Evolutionary conservation across 306 rosid genomes (phyloP).

Genomic region (Hylodesmum podocarpum): DNA sequence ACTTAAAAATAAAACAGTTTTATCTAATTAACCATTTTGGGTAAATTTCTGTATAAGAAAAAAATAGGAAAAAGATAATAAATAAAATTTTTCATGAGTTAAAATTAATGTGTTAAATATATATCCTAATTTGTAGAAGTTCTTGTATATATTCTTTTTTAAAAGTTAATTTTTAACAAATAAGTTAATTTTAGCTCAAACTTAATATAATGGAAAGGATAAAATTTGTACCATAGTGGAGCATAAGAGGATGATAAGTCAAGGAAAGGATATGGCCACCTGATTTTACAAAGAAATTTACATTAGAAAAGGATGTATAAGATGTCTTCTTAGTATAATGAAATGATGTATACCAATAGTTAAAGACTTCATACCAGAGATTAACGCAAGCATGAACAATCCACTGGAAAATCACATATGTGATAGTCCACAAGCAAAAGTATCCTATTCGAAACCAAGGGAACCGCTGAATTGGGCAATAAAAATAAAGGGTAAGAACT

Average conservation of each 20-base stretch:
- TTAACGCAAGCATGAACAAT: conserved; percentile 71
- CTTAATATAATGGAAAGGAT: background rate
- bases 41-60: too few relatives aligned
- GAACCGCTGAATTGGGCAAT: conserved; percentile 53
- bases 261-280: conserved; percentile 99
- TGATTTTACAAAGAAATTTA: conserved; percentile 34
- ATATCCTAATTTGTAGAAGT: too few relatives aligned
- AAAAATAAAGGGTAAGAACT: background rate
- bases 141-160: too few relatives aligned
- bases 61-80: too few relatives aligned
- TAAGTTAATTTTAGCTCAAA: too few relatives aligned
- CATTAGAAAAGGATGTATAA: conserved; percentile 4
- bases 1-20: background rate
- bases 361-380: conserved; percentile 57
- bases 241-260: conserved; percentile 85
- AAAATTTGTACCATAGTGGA: conserved; percentile 73
- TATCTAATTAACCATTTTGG: too few relatives aligned
- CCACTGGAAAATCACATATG: conserved; percentile 84
- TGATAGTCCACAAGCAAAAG: conserved; percentile 85
- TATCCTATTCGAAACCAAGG: conserved; percentile 97
- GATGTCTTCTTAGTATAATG: background rate
- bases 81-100: too few relatives aligned
- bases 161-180: too few relatives aligned
- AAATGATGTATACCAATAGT: background rate
- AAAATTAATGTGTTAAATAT: too few relatives aligned